phyloP scores from a whole-genome alignment of 73 alveolate genomes.

The Symbiodinium pilosum region DNA sequence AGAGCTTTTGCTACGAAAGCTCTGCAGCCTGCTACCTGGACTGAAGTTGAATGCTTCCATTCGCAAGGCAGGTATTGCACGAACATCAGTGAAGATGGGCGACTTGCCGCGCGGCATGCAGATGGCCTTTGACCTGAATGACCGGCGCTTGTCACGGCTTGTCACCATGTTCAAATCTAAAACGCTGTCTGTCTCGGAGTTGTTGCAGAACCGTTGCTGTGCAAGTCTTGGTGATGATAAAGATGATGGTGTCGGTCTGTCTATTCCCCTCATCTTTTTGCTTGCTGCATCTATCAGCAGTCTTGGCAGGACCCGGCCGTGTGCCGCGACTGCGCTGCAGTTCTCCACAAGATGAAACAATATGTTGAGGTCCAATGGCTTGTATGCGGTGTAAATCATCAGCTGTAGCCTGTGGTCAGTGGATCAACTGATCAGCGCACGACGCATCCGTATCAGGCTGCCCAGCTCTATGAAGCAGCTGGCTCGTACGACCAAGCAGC shows the following conservation, averaged over 20 bases:
- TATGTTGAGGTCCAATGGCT: constrained; percentile 10
- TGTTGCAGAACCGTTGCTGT: too few relatives aligned
- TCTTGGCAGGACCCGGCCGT: constrained; percentile 28
- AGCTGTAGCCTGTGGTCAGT: too few relatives aligned
- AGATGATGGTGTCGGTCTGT: too few relatives aligned
- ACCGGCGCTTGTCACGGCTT: constrained; percentile 55
- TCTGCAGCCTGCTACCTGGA: too few relatives aligned
- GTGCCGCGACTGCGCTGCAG: constrained; percentile 80
- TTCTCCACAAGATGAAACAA: constrained; percentile 88
- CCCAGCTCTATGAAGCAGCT: constrained; percentile 98
- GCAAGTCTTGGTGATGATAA: too few relatives aligned
- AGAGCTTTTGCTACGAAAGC: background rate
- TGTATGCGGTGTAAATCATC: background rate
- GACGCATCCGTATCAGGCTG: constrained; percentile 98
- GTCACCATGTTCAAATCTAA: background rate
- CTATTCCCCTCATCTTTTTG: too few relatives aligned
- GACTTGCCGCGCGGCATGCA: constrained; percentile 98
- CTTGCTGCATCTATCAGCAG: too few relatives aligned
- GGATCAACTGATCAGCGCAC: constrained; percentile 98
- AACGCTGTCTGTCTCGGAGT: too few relatives aligned
- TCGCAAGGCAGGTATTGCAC: constrained; percentile 99
- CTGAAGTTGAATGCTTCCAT: too few relatives aligned
- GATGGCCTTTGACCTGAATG: constrained; percentile 98
- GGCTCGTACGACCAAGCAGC: constrained; percentile 99
- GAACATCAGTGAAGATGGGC: constrained; percentile 99